These are phyloP conservation scores for Cutaneotrichosporon daszewskae DNA, from an alignment of 1,284 basidiomycete genomes.

Conservation along the genomic window DNA sequence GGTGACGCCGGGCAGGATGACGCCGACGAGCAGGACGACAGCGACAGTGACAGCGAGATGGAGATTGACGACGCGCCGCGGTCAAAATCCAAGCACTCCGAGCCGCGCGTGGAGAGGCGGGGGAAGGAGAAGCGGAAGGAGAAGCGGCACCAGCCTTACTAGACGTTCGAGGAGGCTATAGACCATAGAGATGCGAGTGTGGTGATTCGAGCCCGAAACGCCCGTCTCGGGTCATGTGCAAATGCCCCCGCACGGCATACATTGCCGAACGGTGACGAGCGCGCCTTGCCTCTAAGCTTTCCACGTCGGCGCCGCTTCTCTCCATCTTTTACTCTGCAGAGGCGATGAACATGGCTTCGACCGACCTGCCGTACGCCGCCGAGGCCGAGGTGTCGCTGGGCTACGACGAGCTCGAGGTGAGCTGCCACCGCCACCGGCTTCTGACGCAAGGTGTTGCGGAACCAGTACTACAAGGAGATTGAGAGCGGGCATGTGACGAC, in stretches of 20 bases:
- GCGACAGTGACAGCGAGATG: constrained; percentile 33
- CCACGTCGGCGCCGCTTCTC: too few relatives aligned
- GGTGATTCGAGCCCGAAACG: too few relatives aligned
- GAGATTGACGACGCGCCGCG: too few relatives aligned
- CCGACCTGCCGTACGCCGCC: constrained; percentile 91
- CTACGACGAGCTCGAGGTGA: constrained; percentile 82
- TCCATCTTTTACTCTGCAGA: not conserved
- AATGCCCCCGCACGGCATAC: too few relatives aligned
- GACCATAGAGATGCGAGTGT: too few relatives aligned
- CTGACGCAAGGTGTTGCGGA: constrained; percentile 63
- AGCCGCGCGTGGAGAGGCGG: too few relatives aligned
- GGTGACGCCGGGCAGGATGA: constrained; percentile 42
- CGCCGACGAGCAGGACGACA: constrained; percentile 31
- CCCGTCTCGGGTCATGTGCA: too few relatives aligned
- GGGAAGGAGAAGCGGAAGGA: too few relatives aligned
- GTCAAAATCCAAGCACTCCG: too few relatives aligned
- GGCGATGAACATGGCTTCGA: constrained; percentile 28
- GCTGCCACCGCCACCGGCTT: constrained; percentile 13
- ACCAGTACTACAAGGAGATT: constrained; percentile 84
- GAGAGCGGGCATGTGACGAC: constrained; percentile 78
- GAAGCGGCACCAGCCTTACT: too few relatives aligned
- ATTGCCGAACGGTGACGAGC: too few relatives aligned
- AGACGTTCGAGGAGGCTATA: too few relatives aligned
- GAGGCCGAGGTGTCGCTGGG: constrained; percentile 84
- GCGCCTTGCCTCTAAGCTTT: not conserved